These are phyloP conservation scores for Colletotrichum neosansevieriae DNA, from an alignment of 2,329 filamentous ascomycete genomes.

Conservation along the genomic window DNA sequence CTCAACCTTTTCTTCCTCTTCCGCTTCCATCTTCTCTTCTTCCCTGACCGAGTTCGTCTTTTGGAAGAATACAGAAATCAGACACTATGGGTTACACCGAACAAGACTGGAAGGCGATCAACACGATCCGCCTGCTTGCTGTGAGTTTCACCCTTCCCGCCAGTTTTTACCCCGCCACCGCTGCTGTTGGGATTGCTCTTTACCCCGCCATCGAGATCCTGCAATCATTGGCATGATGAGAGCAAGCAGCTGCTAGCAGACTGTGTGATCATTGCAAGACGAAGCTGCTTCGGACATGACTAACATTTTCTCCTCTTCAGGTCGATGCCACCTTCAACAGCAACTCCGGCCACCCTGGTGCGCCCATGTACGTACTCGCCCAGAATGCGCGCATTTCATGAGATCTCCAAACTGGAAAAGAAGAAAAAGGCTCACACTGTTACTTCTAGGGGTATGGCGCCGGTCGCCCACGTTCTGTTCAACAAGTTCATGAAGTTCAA, in stretches of 20 bases:
- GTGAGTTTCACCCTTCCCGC: slow-evolving; percentile 70
- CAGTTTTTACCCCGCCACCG: slow-evolving; percentile 49
- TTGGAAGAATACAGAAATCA: slow-evolving; percentile 47
- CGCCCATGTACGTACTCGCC: slow-evolving; percentile 81
- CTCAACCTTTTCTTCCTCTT: slow-evolving; percentile 37
- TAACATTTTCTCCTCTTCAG: slow-evolving; percentile 65
- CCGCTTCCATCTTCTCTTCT: slow-evolving; percentile 46
- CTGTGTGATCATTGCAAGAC: background rate
- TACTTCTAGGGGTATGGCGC: slow-evolving; percentile 79
- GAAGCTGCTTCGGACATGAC: background rate
- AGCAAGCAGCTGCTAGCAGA: background rate
- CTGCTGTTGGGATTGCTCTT: slow-evolving; percentile 44
- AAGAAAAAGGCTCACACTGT: slow-evolving; percentile 48
- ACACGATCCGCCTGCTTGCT: slow-evolving; percentile 96
- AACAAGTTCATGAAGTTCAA: slow-evolving; percentile 99
- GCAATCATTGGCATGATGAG: slow-evolving; percentile 37
- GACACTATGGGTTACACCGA: slow-evolving; percentile 89
- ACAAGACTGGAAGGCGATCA: slow-evolving; percentile 90
- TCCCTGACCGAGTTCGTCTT: slow-evolving; percentile 34
- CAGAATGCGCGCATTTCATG: slow-evolving; percentile 2
- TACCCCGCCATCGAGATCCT: slow-evolving; percentile 51
- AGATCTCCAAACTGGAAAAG: background rate
- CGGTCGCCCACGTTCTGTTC: slow-evolving; percentile 95
- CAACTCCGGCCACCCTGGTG: slow-evolving; percentile 98
- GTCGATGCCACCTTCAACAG: slow-evolving; percentile 96